Percentiles rank a stretch among this genome's conserved stretches.
Evolutionary conservation across 2,329 filamentous ascomycete species (phyloP).

Genomic region (Tolypocladium ovalisporum): DNA sequence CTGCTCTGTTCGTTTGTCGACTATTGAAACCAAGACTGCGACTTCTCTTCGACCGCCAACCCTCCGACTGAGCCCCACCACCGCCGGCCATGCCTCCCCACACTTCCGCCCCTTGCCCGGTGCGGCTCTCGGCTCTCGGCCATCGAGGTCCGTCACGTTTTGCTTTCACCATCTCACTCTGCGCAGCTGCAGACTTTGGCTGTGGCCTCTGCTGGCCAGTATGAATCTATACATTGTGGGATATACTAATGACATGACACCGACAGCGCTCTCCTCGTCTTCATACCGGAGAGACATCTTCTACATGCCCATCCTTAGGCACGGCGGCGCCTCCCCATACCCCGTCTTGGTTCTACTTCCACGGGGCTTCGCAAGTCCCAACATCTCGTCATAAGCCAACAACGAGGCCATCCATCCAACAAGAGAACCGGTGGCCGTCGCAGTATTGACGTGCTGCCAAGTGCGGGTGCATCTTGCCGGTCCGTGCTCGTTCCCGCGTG

Average conservation of each 20-base stretch:
- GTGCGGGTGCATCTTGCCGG: background rate
- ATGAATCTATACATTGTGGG: slow-evolving; percentile 5
- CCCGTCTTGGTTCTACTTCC: background rate
- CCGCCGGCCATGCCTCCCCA: background rate
- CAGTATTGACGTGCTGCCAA: background rate
- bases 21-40: background rate
- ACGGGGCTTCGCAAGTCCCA: background rate
- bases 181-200: background rate
- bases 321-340: too few relatives aligned
- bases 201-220: background rate
- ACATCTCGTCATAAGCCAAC: background rate
- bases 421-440: background rate
- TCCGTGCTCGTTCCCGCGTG: background rate
- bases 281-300: background rate
- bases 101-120: background rate
- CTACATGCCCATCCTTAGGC: background rate
- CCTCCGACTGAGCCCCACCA: background rate
- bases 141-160: background rate
- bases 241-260: background rate
- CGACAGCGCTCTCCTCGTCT: background rate
- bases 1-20: background rate
- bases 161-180: background rate
- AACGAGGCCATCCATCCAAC: background rate
- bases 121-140: background rate
- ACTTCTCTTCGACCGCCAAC: background rate